phyloP scores from a whole-genome alignment of 352 stramenopile species.

The Phytopythium helicoides region DNA sequence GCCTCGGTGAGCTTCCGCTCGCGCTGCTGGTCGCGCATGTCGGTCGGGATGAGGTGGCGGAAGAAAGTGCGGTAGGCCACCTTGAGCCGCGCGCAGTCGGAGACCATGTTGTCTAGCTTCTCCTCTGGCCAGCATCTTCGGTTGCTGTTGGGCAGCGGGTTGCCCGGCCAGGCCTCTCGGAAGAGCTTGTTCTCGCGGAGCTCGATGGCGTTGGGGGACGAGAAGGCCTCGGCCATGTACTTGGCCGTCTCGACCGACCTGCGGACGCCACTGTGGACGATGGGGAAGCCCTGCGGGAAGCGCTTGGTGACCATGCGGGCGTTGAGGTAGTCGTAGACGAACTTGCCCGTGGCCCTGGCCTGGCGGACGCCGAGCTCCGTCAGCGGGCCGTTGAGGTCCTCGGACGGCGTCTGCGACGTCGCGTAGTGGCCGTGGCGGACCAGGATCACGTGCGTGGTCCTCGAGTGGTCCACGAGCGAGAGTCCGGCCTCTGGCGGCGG shows the following conservation, averaged over 20 bases:
- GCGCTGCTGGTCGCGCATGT: conserved; percentile 28
- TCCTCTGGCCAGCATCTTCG: conserved; percentile 62
- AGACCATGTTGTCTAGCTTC: conserved; percentile 75
- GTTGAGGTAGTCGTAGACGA: conserved; percentile 46
- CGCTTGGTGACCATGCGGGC: conserved; percentile 51
- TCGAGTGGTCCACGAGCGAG: conserved; percentile 59
- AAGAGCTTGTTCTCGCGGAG: conserved; percentile 68
- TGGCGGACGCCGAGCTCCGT: conserved; percentile 55
- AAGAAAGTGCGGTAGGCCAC: conserved; percentile 66
- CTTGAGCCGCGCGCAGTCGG: conserved; percentile 61
- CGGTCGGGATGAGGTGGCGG: conserved; percentile 59
- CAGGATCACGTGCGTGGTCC: conserved; percentile 67
- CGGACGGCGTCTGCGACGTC: conserved; percentile 38
- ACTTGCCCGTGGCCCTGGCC: conserved; percentile 40
- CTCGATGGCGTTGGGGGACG: conserved; percentile 20
- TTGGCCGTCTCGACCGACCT: conserved; percentile 52
- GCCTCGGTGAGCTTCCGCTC: conserved; percentile 22
- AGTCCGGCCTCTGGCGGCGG: conserved; percentile 31
- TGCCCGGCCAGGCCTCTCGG: conserved; percentile 63
- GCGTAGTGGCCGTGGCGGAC: conserved; percentile 69
- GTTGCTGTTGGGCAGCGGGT: conserved; percentile 60
- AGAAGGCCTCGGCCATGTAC: conserved; percentile 41
- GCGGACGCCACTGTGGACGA: conserved; percentile 61
- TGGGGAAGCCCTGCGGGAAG: conserved; percentile 41
- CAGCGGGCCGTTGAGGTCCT: conserved; percentile 53